Conservation (phyloP, 2,329 filamentous ascomycete species). For the Davidsoniella australis region DNA sequence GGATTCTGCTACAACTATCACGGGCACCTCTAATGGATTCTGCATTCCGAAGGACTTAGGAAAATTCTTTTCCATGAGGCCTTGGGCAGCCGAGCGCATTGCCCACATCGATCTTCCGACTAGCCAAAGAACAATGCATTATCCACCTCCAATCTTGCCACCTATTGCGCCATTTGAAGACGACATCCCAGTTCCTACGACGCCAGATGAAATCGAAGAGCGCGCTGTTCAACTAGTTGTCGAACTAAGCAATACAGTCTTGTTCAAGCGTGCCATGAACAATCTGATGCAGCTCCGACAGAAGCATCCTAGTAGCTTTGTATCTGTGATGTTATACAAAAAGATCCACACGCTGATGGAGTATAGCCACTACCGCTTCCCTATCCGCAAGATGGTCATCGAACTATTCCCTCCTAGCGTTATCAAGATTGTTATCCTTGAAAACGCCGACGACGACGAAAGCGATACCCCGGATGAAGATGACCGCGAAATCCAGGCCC, state of each 20-base stretch:
- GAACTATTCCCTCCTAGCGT: conserved; percentile 90
- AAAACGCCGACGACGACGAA: conserved; percentile 42
- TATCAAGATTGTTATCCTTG: conserved; percentile 67
- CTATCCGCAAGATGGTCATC: conserved; percentile 74
- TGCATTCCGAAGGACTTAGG: conserved; percentile 68
- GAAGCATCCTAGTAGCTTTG: conserved; percentile 59
- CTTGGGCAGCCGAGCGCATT: conserved; percentile 33
- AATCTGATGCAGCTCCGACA: conserved; percentile 68
- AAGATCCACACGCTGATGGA: conserved; percentile 75
- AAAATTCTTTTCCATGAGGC: conserved; percentile 56
- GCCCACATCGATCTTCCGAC: conserved; percentile 30
- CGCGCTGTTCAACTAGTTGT: conserved; percentile 72
- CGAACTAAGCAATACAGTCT: conserved; percentile 81
- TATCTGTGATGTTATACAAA: conserved; percentile 60
- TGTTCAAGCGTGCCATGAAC: conserved; percentile 70
- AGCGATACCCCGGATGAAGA: conserved; percentile 23
- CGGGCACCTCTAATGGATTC: conserved; percentile 70
- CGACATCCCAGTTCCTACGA: conserved; percentile 8
- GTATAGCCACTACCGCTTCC: conserved; percentile 74
- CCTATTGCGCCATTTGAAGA: conserved; percentile 29
- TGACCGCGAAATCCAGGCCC: conserved; percentile 17
- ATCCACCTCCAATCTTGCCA: conserved; percentile 19
- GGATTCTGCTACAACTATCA: conserved; percentile 74
- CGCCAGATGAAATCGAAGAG: conserved; percentile 43
- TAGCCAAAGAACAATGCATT: conserved; percentile 35